Evolutionary conservation across 176 grass and related monocot species (phyloP).

Genomic region (Coix lacrymajobi): DNA sequence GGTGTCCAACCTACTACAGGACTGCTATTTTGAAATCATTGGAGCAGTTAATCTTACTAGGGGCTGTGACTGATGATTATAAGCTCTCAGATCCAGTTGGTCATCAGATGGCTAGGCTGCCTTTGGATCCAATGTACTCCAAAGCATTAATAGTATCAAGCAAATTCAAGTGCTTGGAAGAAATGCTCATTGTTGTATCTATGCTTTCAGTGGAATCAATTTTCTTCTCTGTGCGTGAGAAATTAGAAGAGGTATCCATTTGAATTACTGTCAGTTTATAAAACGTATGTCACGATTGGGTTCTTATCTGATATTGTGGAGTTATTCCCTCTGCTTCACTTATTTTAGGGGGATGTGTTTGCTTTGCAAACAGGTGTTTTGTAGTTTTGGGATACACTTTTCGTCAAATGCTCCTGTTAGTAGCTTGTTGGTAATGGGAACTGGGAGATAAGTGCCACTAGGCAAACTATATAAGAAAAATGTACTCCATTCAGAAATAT

Average conservation of each 20-base stretch:
- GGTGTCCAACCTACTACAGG: constrained; percentile 33
- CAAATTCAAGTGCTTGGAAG: constrained; percentile 91
- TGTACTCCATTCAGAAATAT: background rate
- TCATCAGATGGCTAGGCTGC: constrained; percentile 80
- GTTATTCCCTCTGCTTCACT: background rate
- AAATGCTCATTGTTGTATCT: constrained; percentile 96
- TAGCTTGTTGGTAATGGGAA: background rate
- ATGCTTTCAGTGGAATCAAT: constrained; percentile 98
- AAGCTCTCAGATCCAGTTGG: constrained; percentile 84
- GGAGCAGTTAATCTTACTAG: constrained; percentile 80
- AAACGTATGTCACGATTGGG: background rate
- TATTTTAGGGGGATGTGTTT: background rate
- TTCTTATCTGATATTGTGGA: background rate
- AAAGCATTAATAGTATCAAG: constrained; percentile 78
- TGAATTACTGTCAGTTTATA: background rate
- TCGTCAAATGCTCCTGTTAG: background rate
- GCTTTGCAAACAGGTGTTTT: background rate
- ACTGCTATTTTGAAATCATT: constrained; percentile 91
- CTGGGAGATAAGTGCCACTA: background rate
- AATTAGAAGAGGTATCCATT: constrained; percentile 79
- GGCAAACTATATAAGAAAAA: background rate
- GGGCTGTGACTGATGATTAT: constrained; percentile 82
- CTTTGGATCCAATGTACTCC: constrained; percentile 94
- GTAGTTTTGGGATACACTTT: background rate
- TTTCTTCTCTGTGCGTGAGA: constrained; percentile 83